Base-by-base conservation (phyloP, 345 rosid genomes). In the Punica granatum region DNA sequence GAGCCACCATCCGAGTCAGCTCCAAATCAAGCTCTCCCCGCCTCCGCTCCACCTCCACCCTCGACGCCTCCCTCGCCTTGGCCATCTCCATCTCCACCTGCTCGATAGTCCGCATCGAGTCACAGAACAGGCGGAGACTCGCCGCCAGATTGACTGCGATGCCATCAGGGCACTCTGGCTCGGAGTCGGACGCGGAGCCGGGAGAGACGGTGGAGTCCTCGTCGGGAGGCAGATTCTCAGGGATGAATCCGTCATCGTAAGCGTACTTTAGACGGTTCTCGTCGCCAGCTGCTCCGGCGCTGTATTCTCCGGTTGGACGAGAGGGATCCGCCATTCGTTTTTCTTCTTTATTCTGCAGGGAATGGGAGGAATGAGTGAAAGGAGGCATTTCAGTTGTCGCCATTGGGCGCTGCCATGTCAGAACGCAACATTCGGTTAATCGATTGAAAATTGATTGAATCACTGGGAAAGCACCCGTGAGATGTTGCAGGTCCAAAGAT, bases 61-160 rank as follows among this genome's bases (percentile, higher is more conserved):
- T 64, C 31, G 75, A 70, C 25, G 81, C 82, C 66, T 90, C 90
- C 54, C 83, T 78, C 25, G 88, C 83, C 70, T 79, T 80, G 56
- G 79, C 67, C 86, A 85, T 83, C 85, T 90, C 90, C 79, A 70
- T 72, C 83, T 83, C 90, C 16, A 76, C 83, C 28, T 67, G 34
- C 65, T 87, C 80, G 67, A 70, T 81, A 49, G 82, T 75, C 63
- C 76, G 73, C 62, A 85, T 32, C 42, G 87, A 82, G 71, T 89
- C 90, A 14, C 86, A 73, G 61, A 89, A 63, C 51, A 78, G 79
- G 0, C 79, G 54, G 64, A 79, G 70, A 59, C 80, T 66, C 37
- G 80, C 67, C 28, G 82, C 69, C 9, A 81, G 64, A 37, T 70
- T 77, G 19, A 56, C 33, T 42, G 12, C 30, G 3, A 16, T 54